These are phyloP conservation scores for Blastobotrys robertii DNA, from an alignment of 805 yeast species.

Conservation along the genomic window DNA sequence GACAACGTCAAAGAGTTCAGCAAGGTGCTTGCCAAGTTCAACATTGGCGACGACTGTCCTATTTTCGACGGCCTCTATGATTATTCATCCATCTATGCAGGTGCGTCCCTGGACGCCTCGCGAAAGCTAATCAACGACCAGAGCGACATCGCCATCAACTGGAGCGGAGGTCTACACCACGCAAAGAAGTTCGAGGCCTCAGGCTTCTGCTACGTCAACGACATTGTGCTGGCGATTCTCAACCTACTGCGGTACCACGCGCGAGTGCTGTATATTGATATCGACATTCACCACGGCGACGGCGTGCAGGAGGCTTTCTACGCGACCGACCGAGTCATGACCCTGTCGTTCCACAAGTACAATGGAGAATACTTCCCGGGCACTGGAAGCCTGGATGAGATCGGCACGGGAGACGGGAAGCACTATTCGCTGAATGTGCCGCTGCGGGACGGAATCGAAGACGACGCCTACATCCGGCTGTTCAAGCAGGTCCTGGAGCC, in stretches of 20 bases:
- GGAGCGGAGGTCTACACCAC: slow-evolving; percentile 91
- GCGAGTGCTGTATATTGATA: slow-evolving; percentile 78
- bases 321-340: slow-evolving; percentile 85
- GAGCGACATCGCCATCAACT: slow-evolving; percentile 85
- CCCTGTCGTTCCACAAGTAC: slow-evolving; percentile 83
- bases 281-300: slow-evolving; percentile 90
- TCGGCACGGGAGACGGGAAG: slow-evolving; percentile 78
- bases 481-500: slow-evolving; percentile 83
- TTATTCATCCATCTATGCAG: slow-evolving; percentile 76
- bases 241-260: slow-evolving; percentile 75
- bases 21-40: slow-evolving; percentile 36
- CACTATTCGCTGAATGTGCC: slow-evolving; percentile 82
- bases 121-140: slow-evolving; percentile 71
- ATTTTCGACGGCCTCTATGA: slow-evolving; percentile 92
- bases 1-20: slow-evolving; percentile 53
- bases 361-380: slow-evolving; percentile 89
- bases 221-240: slow-evolving; percentile 75
- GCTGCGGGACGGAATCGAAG: slow-evolving; percentile 87
- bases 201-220: slow-evolving; percentile 87
- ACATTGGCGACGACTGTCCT: slow-evolving; percentile 91
- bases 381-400: slow-evolving; percentile 77
- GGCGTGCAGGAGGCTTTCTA: slow-evolving; percentile 94
- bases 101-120: slow-evolving; percentile 87
- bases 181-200: slow-evolving; percentile 86
- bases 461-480: slow-evolving; percentile 52